Conservation (phyloP, 805 yeast genomes). For the Lipomyces starkeyi region DNA sequence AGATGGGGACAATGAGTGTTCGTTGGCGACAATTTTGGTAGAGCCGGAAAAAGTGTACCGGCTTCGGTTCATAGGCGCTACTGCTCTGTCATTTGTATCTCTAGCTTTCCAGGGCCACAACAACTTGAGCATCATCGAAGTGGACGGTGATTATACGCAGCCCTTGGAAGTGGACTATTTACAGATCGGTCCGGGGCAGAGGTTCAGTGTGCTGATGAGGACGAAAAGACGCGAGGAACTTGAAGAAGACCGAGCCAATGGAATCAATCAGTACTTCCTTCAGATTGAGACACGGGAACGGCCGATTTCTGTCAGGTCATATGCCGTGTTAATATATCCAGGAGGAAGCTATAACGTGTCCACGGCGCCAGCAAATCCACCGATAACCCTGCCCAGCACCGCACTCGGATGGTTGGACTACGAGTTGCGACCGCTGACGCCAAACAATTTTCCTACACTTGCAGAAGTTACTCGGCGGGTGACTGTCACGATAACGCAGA, state of each 20-base stretch:
- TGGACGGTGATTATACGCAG: background rate
- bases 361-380: background rate
- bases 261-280: background rate
- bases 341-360: background rate
- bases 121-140: constrained; percentile 1
- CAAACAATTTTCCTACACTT: background rate
- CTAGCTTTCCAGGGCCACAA: background rate
- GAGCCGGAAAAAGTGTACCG: constrained; percentile 2
- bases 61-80: background rate
- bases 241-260: background rate
- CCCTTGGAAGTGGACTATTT: background rate
- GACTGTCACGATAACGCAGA: background rate
- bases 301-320: background rate
- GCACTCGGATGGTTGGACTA: constrained; percentile 6
- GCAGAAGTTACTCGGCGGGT: constrained; percentile 1
- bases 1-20: background rate
- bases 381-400: background rate
- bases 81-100: background rate
- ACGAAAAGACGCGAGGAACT: background rate
- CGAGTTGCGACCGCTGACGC: constrained; percentile 3
- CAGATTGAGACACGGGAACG: constrained; percentile 3
- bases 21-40: background rate
- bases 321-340: background rate
- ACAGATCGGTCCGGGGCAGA: background rate
- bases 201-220: background rate